phyloP scores from a whole-genome alignment of 495 filamentous ascomycete genomes.

The Penicillium nucicola region DNA sequence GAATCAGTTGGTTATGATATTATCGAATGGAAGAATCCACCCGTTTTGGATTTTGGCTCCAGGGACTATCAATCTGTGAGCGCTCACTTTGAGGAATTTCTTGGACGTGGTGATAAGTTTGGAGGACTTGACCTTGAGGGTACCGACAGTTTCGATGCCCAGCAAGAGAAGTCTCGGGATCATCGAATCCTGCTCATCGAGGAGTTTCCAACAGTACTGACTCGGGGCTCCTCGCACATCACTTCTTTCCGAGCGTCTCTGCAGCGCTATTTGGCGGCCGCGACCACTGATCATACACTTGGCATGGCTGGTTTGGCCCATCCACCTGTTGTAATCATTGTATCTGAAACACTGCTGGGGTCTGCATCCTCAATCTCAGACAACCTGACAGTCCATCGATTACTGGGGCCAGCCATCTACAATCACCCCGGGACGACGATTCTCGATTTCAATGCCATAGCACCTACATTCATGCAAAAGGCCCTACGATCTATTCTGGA shows the following conservation, averaged over 20 bases:
- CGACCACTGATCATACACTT: constrained; percentile 24
- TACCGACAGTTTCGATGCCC: not conserved
- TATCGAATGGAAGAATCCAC: constrained; percentile 88
- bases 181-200: constrained; percentile 76
- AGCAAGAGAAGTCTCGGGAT: constrained; percentile 12
- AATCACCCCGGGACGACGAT: constrained; percentile 69
- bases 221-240: constrained; percentile 61
- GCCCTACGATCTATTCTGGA: constrained; percentile 74
- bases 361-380: constrained; percentile 74
- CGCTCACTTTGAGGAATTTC: constrained; percentile 85
- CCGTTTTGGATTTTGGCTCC: constrained; percentile 50
- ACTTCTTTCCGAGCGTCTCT: constrained; percentile 73
- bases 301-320: constrained; percentile 27
- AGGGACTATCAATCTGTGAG: constrained; percentile 63
- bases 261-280: constrained; percentile 62
- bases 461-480: constrained; percentile 79
- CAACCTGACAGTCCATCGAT: constrained; percentile 83
- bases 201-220: constrained; percentile 87
- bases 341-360: constrained; percentile 81
- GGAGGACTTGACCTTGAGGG: constrained; percentile 62
- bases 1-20: constrained; percentile 68
- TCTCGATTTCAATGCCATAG: constrained; percentile 90
- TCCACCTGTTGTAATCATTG: constrained; percentile 79
- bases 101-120: constrained; percentile 74
- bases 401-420: constrained; percentile 81